phyloP scores from a whole-genome alignment of 75 land plant genomes.

The Cunninghamia lanceolata region DNA sequence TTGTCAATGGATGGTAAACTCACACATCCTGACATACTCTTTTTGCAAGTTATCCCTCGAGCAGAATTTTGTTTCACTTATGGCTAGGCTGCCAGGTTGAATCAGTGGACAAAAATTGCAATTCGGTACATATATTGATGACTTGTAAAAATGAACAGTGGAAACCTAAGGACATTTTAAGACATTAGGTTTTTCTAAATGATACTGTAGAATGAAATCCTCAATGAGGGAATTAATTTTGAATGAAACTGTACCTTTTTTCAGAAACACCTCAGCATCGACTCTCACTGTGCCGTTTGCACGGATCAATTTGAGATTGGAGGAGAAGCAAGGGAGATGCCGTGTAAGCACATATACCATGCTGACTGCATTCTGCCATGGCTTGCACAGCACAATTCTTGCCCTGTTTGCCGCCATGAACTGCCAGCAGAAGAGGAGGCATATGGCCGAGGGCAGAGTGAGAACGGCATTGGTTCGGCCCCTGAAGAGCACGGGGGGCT shows the following conservation, averaged over 20 bases:
- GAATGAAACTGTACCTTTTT: background rate
- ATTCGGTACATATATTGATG: no score
- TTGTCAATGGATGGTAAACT: no score
- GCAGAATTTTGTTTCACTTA: background rate
- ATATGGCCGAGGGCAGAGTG: background rate
- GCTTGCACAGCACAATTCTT: slow-evolving; percentile 53
- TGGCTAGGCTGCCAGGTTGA: background rate
- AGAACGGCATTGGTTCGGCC: background rate
- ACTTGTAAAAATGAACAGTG: no score
- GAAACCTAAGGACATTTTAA: background rate
- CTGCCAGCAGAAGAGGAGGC: slow-evolving; percentile 22
- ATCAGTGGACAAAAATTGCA: background rate
- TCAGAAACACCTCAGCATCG: slow-evolving; percentile 32
- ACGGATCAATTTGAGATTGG: slow-evolving; percentile 63
- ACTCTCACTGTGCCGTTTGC: slow-evolving; percentile 59
- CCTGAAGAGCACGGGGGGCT: slow-evolving; percentile 32
- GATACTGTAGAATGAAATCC: background rate
- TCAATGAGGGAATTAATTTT: background rate
- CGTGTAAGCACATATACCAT: slow-evolving; percentile 65
- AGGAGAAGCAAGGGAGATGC: slow-evolving; percentile 49
- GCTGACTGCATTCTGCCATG: slow-evolving; percentile 51
- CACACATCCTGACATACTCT: no score
- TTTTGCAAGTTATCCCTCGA: background rate
- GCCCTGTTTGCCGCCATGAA: slow-evolving; percentile 62
- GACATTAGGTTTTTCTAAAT: background rate